Conservation (phyloP, 805 yeast species). For the Barnettozyma pratensis region DNA sequence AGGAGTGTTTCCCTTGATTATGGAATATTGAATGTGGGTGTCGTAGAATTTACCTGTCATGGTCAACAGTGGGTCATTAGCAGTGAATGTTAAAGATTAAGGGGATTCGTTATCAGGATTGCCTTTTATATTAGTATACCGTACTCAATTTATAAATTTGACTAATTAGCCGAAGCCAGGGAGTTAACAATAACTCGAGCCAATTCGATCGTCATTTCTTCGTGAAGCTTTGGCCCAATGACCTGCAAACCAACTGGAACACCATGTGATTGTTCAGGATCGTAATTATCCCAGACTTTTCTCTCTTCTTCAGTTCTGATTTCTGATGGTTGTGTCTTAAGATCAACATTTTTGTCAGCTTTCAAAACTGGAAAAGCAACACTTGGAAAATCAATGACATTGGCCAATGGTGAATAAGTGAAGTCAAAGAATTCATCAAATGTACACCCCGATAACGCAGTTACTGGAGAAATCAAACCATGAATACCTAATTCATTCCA, state of each 20-base stretch:
- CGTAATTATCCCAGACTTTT: slow-evolving; percentile 7
- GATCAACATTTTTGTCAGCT: slow-evolving; percentile 33
- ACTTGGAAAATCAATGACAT: slow-evolving; percentile 50
- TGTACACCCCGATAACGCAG: slow-evolving; percentile 40
- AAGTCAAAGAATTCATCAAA: slow-evolving; percentile 30
- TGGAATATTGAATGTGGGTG: slow-evolving; percentile 23
- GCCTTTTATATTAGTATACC: too few species aligned
- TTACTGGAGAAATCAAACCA: slow-evolving; percentile 44
- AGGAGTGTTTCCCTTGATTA: slow-evolving; percentile 18
- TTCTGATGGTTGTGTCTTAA: background rate
- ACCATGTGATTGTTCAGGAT: slow-evolving; percentile 7
- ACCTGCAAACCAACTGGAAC: slow-evolving; percentile 20
- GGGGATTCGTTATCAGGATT: background rate
- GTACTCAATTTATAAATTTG: too few species aligned
- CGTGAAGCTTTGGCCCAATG: slow-evolving; percentile 19
- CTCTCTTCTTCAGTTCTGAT: slow-evolving; percentile 4
- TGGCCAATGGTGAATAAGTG: slow-evolving; percentile 50
- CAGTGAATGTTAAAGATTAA: too few species aligned
- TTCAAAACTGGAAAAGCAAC: slow-evolving; percentile 50
- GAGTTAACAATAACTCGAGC: slow-evolving; percentile 4
- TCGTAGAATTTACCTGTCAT: slow-evolving; percentile 18
- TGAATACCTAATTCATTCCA: slow-evolving; percentile 40
- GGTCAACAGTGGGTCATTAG: too few species aligned
- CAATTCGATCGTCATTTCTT: slow-evolving; percentile 17
- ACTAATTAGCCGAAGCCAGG: background rate